Evolutionary conservation across 768 basidiomycete species (phyloP).

Genomic region (Rubroboletus satanas): DNA sequence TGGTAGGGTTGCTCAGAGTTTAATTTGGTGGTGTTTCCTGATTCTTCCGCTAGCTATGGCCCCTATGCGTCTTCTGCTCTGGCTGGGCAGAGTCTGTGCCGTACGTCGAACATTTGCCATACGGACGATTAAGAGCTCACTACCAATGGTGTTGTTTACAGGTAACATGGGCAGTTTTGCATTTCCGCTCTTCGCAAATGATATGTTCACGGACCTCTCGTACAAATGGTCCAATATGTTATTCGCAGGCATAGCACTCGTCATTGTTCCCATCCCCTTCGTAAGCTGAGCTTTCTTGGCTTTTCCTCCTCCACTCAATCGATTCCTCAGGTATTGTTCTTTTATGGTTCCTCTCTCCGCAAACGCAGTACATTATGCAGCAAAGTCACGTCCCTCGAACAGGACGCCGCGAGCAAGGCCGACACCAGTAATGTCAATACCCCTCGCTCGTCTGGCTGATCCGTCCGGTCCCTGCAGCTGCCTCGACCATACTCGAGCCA

Average conservation of each 20-base stretch:
- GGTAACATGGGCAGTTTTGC: slow-evolving; percentile 47
- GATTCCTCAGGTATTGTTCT: slow-evolving; percentile 24
- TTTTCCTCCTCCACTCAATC: neutral
- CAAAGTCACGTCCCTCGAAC: slow-evolving; percentile 4
- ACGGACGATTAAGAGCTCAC: neutral
- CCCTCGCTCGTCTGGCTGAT: neutral
- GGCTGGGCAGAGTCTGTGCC: slow-evolving; percentile 58
- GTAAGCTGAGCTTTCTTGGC: slow-evolving; percentile 28
- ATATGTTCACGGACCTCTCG: slow-evolving; percentile 53
- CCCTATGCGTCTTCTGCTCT: slow-evolving; percentile 63
- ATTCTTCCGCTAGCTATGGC: slow-evolving; percentile 38
- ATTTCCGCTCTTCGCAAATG: slow-evolving; percentile 59
- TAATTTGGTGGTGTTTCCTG: neutral
- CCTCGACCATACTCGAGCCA: neutral
- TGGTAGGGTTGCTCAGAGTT: slow-evolving; percentile 36
- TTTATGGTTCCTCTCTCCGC: slow-evolving; percentile 30
- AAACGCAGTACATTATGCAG: slow-evolving; percentile 21
- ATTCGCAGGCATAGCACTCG: slow-evolving; percentile 46
- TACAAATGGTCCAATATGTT: slow-evolving; percentile 58
- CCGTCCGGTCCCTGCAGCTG: neutral
- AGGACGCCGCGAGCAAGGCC: neutral
- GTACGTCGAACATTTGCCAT: slow-evolving; percentile 31
- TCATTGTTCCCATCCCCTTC: slow-evolving; percentile 57
- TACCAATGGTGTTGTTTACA: slow-evolving; percentile 14
- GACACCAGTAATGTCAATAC: neutral